phyloP scores from a whole-genome alignment of 139 green algal species.

The Eudorina sp. region DNA sequence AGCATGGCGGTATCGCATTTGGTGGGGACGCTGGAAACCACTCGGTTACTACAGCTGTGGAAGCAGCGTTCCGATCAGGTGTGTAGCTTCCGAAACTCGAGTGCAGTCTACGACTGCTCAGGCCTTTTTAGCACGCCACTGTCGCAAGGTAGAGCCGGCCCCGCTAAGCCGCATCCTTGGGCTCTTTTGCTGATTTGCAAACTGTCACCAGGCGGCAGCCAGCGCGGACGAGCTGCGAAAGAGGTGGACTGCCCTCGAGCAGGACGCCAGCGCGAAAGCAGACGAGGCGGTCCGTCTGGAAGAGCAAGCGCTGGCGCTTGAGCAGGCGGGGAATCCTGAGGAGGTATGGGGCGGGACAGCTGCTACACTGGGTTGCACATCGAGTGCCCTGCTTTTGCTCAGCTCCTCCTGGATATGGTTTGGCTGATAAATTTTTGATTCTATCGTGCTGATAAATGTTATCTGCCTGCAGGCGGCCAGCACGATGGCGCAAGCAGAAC shows the following conservation, averaged over 20 bases:
- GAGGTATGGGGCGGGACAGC: neutral
- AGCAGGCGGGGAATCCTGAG: neutral
- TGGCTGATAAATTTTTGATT: no score
- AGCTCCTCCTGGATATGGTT: no score
- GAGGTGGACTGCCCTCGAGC: neutral
- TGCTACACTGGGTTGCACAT: no score
- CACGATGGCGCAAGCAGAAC: constrained; percentile 27
- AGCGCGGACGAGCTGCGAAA: neutral
- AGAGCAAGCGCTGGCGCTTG: constrained; percentile 28
- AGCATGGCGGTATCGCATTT: constrained; percentile 34
- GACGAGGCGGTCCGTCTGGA: constrained; percentile 40
- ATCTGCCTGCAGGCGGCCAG: neutral
- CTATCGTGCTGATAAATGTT: no score
- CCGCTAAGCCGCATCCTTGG: no score
- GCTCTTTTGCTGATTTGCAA: no score
- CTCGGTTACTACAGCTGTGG: constrained; percentile 24
- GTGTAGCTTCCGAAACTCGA: neutral
- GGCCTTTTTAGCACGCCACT: no score
- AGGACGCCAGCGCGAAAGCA: constrained; percentile 1
- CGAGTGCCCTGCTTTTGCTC: no score
- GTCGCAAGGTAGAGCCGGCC: no score
- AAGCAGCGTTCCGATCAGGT: constrained; percentile 35
- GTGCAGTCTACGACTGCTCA: no score
- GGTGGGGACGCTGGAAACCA: constrained; percentile 9
- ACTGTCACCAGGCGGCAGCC: neutral